Percentiles rank a stretch among this genome's conserved stretches.
These are phyloP conservation scores for Hamigera avellanea DNA, from an alignment of 495 filamentous ascomycete genomes.

Conservation along the genomic window DNA sequence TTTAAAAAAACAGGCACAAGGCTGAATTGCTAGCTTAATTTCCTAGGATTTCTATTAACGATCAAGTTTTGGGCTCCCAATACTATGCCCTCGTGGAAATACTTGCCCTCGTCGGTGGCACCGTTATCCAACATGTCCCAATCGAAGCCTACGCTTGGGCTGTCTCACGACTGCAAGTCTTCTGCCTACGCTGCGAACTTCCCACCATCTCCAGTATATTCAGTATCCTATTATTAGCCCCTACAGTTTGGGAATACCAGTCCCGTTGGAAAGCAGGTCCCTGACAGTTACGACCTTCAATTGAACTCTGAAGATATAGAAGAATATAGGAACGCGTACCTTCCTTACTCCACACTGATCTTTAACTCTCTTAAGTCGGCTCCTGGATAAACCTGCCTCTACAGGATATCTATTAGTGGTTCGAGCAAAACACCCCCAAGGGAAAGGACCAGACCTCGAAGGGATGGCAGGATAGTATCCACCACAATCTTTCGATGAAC, in stretches of 20 bases:
- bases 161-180: too few relatives aligned
- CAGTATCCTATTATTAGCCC: constrained; percentile 13
- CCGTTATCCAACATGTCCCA: too few relatives aligned
- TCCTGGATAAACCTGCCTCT: constrained; percentile 59
- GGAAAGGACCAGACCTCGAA: constrained; percentile 48
- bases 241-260: constrained; percentile 6
- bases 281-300: constrained; percentile 8
- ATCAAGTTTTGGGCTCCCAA: too few relatives aligned
- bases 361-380: constrained; percentile 58
- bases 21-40: too few relatives aligned
- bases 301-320: constrained; percentile 13
- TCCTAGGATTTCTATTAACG: too few relatives aligned
- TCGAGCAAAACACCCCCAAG: constrained; percentile 69
- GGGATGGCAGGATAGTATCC: constrained; percentile 95
- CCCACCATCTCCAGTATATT: constrained; percentile 9
- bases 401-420: constrained; percentile 86
- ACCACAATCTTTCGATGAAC: constrained; percentile 98
- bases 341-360: constrained; percentile 79
- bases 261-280: background rate
- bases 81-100: too few relatives aligned
- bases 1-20: too few relatives aligned
- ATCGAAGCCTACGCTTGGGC: too few relatives aligned
- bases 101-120: too few relatives aligned
- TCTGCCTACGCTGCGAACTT: background rate
- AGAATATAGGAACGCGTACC: constrained; percentile 29